Base-by-base conservation (phyloP, 306 rosid genomes). In the Dalbergia oliveri region DNA sequence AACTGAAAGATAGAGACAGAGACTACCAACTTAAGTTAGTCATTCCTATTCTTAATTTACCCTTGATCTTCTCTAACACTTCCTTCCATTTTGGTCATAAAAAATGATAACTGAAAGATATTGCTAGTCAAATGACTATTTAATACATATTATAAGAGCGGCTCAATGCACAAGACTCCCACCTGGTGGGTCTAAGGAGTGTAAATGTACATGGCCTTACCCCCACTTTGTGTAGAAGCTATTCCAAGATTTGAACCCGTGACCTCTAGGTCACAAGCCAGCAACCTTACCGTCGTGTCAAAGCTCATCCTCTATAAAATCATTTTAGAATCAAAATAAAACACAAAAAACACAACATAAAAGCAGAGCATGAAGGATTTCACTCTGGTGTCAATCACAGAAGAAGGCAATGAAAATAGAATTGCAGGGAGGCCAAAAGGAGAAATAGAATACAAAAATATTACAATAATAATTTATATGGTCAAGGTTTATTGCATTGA, bases 371-470 rank as follows among this genome's bases (percentile, higher is more conserved):
- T 14, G 37, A 69, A 60, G 63, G 75, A 69, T 23, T 56, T 56
- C 62, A 11, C 58, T 65, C 58, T 67, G 16, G 45, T 65, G 15
- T 21, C 74, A 54, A 21, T 63, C n/a, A 79, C 23, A 14, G 15
- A 71, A 39, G 78, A 71, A 39, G 78, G 37, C 9, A 16, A 63
- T 50, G 19, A 35, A 35, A 62, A 54, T n/a, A 73, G 26, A 66
- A 57, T 44, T 18, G 45, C 3, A 12, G 43, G 54, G 44, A 31
- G 13, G 60, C 34, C 60, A 65, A 54, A 44, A 5, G 31, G 31
- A 23, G 33, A 64, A 65, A 56, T 41, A 26, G 50, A 44, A 43
- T 11, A 66, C 4, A 15, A 56, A 45, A 59, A 33, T 56, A 63
- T 26, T 59, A 14, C 34, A 75, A 15, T 74, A 47, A 43, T 51